phyloP scores from a whole-genome alignment of 148 eudicot species.

The Rhododendron williamsianum region DNA sequence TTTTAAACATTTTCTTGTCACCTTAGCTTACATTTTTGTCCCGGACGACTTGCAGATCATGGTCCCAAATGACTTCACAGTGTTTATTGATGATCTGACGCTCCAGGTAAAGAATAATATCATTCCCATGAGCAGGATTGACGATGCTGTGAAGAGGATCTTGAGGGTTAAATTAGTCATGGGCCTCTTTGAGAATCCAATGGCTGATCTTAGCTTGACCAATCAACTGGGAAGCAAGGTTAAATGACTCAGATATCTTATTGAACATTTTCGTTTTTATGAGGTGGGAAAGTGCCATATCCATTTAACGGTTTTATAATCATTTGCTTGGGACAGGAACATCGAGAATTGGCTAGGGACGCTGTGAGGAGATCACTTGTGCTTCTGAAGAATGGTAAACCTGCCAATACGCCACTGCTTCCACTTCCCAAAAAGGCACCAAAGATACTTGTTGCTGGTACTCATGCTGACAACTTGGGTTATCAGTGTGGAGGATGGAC shows the following conservation, averaged over 20 bases:
- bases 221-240: slow-evolving; percentile 24
- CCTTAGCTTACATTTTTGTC: background rate
- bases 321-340: slow-evolving; percentile 35
- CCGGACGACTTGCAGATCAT: slow-evolving; percentile 10
- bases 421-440: slow-evolving; percentile 62
- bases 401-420: slow-evolving; percentile 34
- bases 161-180: slow-evolving; percentile 17
- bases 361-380: slow-evolving; percentile 70
- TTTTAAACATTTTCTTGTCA: background rate
- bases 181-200: slow-evolving; percentile 26
- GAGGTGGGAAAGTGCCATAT: background rate
- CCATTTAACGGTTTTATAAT: background rate
- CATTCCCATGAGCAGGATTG: slow-evolving; percentile 22
- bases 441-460: slow-evolving; percentile 65
- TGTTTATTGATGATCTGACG: slow-evolving; percentile 13
- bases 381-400: slow-evolving; percentile 57
- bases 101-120: slow-evolving; percentile 12
- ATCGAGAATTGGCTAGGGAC: slow-evolving; percentile 63
- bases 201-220: slow-evolving; percentile 18
- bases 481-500: slow-evolving; percentile 76
- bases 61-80: slow-evolving; percentile 1
- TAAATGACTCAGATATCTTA: background rate
- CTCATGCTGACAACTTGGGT: slow-evolving; percentile 62
- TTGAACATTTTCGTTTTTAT: background rate
- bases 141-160: slow-evolving; percentile 20